Base-by-base conservation (phyloP, 305 asterid species). In the Rubia peregrina region DNA sequence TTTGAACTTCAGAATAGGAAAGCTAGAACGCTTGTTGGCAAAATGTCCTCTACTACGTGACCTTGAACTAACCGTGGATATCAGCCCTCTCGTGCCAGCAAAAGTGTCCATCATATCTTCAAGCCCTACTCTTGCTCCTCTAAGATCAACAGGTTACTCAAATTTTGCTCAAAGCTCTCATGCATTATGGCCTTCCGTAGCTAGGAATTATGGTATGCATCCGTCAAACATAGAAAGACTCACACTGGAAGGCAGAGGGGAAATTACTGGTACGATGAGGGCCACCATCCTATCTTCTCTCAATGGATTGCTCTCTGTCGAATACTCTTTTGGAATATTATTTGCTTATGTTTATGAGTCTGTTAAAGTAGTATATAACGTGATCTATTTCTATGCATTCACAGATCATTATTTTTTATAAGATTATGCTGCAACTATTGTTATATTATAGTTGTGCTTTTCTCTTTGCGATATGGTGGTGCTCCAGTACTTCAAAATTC, bases 241-340 rank as follows among this genome's bases (percentile, higher is more conserved):
- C 81, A 79, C 82, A 38, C 75, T 90, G 85, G 92, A 88, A 80
- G 98, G 97, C 30, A 92, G 97, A 74, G 82, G 81, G 64, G 93
- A 90, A 63, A 61, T 87, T 65, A 77, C 72, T 26, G 98, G 98
- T 92, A 82, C 68, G 88, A 80, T 74, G 55, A 63, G n/a, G 53
- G 22, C 33, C 43, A 38, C 65, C 51, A 51, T 26, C 17, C 6
- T 48, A 8, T 59, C 71, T 67, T 48, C 44, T 61, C 55, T 19
- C 38, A 10, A 10, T 22, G 24, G 38, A 42, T 62, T 21, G 21
- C 6, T 55, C 12, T n/a, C 9, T 14, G 46, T 60, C 42, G 19
- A 60, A 60, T 40, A 46, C 49, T 43, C 0, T 24, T 21, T 8
- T 44, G 21, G 55, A 57, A 61, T 4, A 8, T 33, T n/a, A 61